Percentiles rank a stretch among this genome's conserved stretches.
Conservation (phyloP, 225 moss, liverwort and hornwort genomes). For the Pseudoscleropodium purum region DNA sequence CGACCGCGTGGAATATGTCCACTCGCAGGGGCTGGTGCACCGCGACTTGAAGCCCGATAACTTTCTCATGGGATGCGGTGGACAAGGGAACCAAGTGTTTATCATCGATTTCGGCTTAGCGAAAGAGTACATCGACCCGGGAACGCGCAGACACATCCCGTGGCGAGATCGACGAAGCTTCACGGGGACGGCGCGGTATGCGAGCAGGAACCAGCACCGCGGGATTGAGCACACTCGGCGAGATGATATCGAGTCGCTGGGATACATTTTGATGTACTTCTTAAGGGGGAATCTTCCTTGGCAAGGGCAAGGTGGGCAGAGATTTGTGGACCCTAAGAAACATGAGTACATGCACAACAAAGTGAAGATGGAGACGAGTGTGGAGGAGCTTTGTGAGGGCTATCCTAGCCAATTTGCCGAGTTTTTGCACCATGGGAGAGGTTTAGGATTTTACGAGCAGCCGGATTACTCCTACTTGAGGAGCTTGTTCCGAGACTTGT, state of each 20-base stretch:
- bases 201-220: conserved; percentile 36
- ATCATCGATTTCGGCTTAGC: conserved; percentile 52
- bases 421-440: conserved; percentile 35
- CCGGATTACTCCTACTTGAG: conserved; percentile 43
- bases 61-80: conserved; percentile 48
- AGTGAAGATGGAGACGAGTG: conserved; percentile 37
- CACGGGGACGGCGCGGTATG: conserved; percentile 47
- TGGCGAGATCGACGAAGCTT: conserved; percentile 45
- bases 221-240: conserved; percentile 47
- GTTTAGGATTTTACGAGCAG: conserved; percentile 40
- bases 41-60: conserved; percentile 54
- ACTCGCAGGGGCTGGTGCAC: conserved; percentile 44
- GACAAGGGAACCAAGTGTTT: conserved; percentile 49
- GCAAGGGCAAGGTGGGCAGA: conserved; percentile 29
- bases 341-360: conserved; percentile 45
- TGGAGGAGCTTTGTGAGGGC: conserved; percentile 39
- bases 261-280: conserved; percentile 54
- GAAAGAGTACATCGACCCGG: conserved; percentile 41
- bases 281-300: conserved; percentile 39
- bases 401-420: conserved; percentile 36
- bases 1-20: conserved; percentile 50
- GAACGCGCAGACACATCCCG: conserved; percentile 26
- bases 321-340: conserved; percentile 29
- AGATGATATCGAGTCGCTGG: conserved; percentile 49
- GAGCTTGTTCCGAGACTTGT: conserved; percentile 48